phyloP scores from a whole-genome alignment of 2,329 filamentous ascomycete genomes.

The Beauveria pseudobassiana region DNA sequence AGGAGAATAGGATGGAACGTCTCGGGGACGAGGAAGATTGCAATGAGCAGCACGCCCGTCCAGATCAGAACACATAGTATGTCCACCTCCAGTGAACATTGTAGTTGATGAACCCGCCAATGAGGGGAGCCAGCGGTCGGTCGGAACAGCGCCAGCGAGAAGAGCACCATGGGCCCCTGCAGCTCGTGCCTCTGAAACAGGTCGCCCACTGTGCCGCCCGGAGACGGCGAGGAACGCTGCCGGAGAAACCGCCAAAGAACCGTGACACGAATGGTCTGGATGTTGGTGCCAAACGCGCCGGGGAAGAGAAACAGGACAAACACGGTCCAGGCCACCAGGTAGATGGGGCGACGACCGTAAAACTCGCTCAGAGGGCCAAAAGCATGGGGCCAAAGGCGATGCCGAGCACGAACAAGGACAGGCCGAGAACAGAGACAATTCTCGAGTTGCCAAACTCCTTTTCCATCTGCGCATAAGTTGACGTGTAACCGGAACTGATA shows the following conservation, averaged over 20 bases:
- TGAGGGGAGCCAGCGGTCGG: conserved; percentile 50
- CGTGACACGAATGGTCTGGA: conserved; percentile 68
- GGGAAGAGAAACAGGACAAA: conserved; percentile 78
- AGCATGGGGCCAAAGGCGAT: conserved; percentile 57
- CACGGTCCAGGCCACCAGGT: conserved; percentile 63
- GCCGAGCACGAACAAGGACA: conserved; percentile 78
- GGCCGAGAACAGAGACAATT: conserved; percentile 68
- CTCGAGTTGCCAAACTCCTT: conserved; percentile 64
- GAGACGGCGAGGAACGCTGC: conserved; percentile 65
- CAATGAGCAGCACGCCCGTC: conserved; percentile 55
- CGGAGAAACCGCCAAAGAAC: conserved; percentile 69
- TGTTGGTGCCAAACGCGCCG: conserved; percentile 72
- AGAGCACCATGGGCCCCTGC: conserved; percentile 77
- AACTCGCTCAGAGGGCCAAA: conserved; percentile 63
- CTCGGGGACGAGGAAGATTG: conserved; percentile 71
- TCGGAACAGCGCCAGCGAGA: conserved; percentile 59
- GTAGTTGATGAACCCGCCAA: conserved; percentile 79
- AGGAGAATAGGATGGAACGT: conserved; percentile 77
- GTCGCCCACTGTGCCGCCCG: conserved; percentile 80
- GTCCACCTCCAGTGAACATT: conserved; percentile 71
- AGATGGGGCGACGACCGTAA: conserved; percentile 76
- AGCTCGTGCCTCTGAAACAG: conserved; percentile 63
- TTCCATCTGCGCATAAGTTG: conserved; percentile 71
- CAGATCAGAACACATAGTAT: conserved; percentile 78
- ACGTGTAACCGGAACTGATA: conserved; percentile 81